These are phyloP conservation scores for Aspergillus niger DNA, from an alignment of 2,329 filamentous ascomycete genomes.

Conservation along the genomic window DNA sequence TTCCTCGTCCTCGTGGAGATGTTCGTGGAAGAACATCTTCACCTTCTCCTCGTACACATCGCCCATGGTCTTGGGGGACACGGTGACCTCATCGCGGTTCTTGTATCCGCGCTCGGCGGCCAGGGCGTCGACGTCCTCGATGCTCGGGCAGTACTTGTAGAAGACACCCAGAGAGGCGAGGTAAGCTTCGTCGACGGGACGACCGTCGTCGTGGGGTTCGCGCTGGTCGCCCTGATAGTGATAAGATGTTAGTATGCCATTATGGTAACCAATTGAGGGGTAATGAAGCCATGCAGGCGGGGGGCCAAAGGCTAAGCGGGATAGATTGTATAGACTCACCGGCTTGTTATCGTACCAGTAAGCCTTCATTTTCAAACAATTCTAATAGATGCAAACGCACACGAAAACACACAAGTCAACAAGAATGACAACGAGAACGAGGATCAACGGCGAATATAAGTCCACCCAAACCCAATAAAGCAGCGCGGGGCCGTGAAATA, in stretches of 20 bases:
- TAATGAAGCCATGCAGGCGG: background rate
- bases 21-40: conserved; percentile 90
- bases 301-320: background rate
- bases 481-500: background rate
- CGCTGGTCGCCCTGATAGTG: conserved; percentile 84
- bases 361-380: conserved; percentile 60
- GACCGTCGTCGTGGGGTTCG: conserved; percentile 82
- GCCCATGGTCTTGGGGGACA: conserved; percentile 84
- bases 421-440: background rate
- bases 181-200: conserved; percentile 63
- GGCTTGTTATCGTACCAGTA: conserved; percentile 71
- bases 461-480: background rate
- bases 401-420: background rate
- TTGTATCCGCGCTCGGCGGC: conserved; percentile 79
- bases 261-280: conserved; percentile 1
- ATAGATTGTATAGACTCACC: conserved; percentile 43
- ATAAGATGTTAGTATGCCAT: conserved; percentile 12
- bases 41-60: conserved; percentile 90
- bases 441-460: background rate
- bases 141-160: conserved; percentile 68
- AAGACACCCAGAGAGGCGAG: conserved; percentile 77
- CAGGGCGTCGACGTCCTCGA: conserved; percentile 71
- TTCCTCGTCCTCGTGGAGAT: conserved; percentile 97
- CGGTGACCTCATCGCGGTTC: conserved; percentile 90
- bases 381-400: too few species aligned